These are phyloP conservation scores for Graphilbum fragrans DNA, from an alignment of 2,329 filamentous ascomycete genomes.

Conservation along the genomic window DNA sequence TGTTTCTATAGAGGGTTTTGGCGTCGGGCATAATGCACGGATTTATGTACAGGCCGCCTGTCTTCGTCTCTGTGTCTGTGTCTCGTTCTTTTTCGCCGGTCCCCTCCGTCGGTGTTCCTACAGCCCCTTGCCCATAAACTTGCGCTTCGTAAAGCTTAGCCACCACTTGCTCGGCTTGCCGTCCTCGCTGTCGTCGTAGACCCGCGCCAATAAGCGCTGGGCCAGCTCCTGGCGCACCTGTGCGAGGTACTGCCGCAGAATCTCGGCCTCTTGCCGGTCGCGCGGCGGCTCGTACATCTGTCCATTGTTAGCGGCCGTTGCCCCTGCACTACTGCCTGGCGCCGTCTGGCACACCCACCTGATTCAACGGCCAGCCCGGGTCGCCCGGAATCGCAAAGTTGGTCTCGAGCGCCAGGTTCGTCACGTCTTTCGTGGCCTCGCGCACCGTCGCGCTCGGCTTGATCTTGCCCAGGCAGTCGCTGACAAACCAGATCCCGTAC, in stretches of 20 bases:
- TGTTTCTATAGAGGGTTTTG: background rate
- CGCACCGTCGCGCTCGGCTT: conserved; percentile 56
- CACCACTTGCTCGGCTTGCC: conserved; percentile 77
- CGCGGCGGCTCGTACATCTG: conserved; percentile 80
- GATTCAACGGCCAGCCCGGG: conserved; percentile 84
- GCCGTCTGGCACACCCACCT: conserved; percentile 34
- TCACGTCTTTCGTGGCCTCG: conserved; percentile 60
- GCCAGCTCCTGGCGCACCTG: conserved; percentile 93
- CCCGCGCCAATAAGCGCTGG: conserved; percentile 64
- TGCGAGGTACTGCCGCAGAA: conserved; percentile 75
- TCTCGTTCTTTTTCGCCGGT: too few relatives aligned
- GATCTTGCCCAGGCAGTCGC: conserved; percentile 81
- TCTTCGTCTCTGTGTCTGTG: too few relatives aligned
- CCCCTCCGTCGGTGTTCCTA: conserved; percentile 22
- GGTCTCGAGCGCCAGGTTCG: conserved; percentile 79
- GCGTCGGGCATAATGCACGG: too few relatives aligned
- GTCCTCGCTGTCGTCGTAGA: conserved; percentile 69
- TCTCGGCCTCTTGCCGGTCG: conserved; percentile 81
- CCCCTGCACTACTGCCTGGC: background rate
- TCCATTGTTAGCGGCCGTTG: background rate
- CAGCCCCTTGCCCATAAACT: conserved; percentile 96
- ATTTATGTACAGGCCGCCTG: too few relatives aligned
- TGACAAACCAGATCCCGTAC: conserved; percentile 92
- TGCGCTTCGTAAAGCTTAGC: conserved; percentile 97
- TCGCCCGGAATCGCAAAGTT: conserved; percentile 94